A percentile compares a stretch with the other conserved stretches of the same genome.
Conservation (phyloP, 331 rosid species). For the Malus hybrid region DNA sequence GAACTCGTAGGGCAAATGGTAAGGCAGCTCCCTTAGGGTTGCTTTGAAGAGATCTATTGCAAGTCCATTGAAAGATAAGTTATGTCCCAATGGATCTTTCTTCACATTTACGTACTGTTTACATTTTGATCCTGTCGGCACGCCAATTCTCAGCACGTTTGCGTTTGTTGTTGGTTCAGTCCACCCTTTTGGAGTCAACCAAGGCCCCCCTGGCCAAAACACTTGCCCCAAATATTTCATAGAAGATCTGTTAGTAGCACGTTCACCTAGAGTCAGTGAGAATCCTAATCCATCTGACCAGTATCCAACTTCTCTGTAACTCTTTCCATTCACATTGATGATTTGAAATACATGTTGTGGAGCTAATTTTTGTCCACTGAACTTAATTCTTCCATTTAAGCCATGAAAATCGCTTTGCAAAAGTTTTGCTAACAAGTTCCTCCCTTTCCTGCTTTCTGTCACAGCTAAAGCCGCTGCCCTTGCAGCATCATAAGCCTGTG, state of each 20-base stretch:
- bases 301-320: conserved; percentile 38
- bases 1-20: conserved; percentile 9
- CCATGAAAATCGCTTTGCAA: conserved; percentile 24
- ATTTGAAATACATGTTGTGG: conserved; percentile 6
- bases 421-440: conserved; percentile 21
- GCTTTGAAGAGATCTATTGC: conserved; percentile 27
- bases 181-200: conserved; percentile 21
- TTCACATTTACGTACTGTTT: conserved; percentile 17
- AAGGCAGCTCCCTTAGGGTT: conserved; percentile 15
- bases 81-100: not conserved
- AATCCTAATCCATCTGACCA: conserved; percentile 43
- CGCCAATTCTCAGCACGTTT: conserved; percentile 28
- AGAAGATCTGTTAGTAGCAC: not conserved
- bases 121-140: conserved; percentile 17
- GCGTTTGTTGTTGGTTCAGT: not conserved
- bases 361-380: conserved; percentile 17
- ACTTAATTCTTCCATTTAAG: conserved; percentile 24
- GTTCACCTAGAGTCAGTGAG: not conserved
- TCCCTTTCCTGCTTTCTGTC: conserved; percentile 8
- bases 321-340: conserved; percentile 26
- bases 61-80: conserved; percentile 16
- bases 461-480: conserved; percentile 31
- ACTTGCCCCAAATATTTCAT: conserved; percentile 19
- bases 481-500: conserved; percentile 45
- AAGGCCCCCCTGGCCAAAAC: conserved; percentile 13